Conservation (phyloP, 371 early-diverging fungal species). For the Apophysomyces sp. region DNA sequence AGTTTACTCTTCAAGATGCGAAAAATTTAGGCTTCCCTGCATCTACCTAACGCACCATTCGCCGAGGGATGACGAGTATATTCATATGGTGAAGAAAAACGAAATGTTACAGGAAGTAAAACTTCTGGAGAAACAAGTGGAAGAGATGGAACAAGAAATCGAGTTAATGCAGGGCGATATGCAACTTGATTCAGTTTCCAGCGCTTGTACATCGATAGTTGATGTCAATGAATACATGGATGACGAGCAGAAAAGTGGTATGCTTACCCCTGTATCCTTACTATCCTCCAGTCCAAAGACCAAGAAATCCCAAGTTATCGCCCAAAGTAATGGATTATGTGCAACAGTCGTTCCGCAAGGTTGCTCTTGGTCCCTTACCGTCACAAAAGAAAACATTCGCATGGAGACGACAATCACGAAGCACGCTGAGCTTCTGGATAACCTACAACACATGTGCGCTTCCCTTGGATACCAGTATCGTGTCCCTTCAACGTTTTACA, state of each 20-base stretch:
- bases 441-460: constrained; percentile 3
- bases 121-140: constrained; percentile 15
- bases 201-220: neutral
- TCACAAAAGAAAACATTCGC: neutral
- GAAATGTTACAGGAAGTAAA: constrained; percentile 15
- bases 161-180: neutral
- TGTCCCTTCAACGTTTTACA: constrained; percentile 6
- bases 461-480: neutral
- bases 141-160: constrained; percentile 16
- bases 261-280: neutral
- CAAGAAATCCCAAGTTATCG: neutral
- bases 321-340: constrained; percentile 3
- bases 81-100: constrained; percentile 16
- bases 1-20: constrained; percentile 17
- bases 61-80: constrained; percentile 32
- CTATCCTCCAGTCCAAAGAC: neutral
- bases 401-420: constrained; percentile 11
- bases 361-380: constrained; percentile 4
- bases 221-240: neutral
- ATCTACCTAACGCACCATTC: constrained; percentile 22
- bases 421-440: constrained; percentile 4
- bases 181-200: neutral
- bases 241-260: neutral
- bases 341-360: neutral
- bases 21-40: constrained; percentile 23